Evolutionary conservation across 2,329 filamentous ascomycete genomes (phyloP).

Genomic region (Fusarium poae): DNA sequence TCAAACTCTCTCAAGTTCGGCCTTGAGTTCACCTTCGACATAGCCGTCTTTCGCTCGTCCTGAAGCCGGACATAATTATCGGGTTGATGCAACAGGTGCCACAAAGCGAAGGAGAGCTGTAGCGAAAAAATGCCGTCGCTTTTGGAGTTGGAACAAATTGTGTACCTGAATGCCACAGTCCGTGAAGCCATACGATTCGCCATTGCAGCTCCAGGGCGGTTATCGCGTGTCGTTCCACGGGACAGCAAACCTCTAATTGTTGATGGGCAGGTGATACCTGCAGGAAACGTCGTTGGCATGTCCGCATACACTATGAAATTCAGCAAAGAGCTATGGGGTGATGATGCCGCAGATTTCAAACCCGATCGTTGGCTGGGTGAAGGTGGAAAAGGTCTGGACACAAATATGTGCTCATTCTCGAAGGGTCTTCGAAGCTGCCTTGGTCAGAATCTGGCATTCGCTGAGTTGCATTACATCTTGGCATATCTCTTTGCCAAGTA

Average conservation of each 20-base stretch:
- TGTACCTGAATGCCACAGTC: conserved; percentile 1
- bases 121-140: too few relatives aligned
- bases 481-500: background rate
- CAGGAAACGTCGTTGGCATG: background rate
- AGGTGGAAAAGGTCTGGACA: background rate
- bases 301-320: conserved; percentile 9
- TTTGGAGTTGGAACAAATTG: background rate
- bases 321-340: conserved; percentile 2
- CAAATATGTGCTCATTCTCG: background rate
- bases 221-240: background rate
- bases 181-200: background rate
- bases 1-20: too few relatives aligned
- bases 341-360: rapidly evolving
- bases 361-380: background rate
- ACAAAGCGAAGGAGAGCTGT: too few relatives aligned
- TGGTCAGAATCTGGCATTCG: background rate
- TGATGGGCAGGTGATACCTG: background rate
- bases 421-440: background rate
- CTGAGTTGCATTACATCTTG: background rate
- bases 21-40: rapidly evolving
- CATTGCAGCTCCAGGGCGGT: background rate
- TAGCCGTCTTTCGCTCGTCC: too few relatives aligned
- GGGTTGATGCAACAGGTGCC: too few relatives aligned
- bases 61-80: too few relatives aligned
- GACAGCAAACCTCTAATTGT: background rate